These are phyloP conservation scores for Globisporangium mamillatum DNA, from an alignment of 352 stramenopile genomes.

Conservation along the genomic window DNA sequence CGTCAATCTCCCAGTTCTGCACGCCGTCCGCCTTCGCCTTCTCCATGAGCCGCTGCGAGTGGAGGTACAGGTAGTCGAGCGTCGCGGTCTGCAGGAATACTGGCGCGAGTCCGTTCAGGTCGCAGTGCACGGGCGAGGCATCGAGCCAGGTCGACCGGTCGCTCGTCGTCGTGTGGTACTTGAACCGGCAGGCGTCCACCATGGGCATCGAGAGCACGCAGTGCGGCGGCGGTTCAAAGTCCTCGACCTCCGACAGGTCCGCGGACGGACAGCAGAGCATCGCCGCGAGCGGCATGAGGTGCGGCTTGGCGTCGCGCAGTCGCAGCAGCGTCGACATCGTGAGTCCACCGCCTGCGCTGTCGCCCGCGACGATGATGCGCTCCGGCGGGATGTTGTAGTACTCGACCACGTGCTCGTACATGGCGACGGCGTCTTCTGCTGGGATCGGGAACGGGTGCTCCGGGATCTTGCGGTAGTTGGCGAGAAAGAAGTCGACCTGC, in stretches of 20 bases:
- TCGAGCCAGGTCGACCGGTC: constrained; percentile 15
- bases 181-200: constrained; percentile 5
- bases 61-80: constrained; percentile 29
- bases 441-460: constrained; percentile 38
- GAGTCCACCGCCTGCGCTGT: constrained; percentile 46
- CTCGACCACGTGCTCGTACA: constrained; percentile 42
- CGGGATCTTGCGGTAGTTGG: constrained; percentile 53
- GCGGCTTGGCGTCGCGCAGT: constrained; percentile 23
- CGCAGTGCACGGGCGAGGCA: constrained; percentile 19
- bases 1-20: constrained; percentile 29
- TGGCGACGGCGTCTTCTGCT: constrained; percentile 29
- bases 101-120: constrained; percentile 32
- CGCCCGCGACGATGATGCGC: constrained; percentile 43
- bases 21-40: constrained; percentile 23
- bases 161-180: constrained; percentile 14
- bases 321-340: constrained; percentile 45
- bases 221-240: constrained; percentile 10
- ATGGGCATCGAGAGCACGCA: constrained; percentile 21
- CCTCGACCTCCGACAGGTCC: constrained; percentile 24
- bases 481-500: constrained; percentile 36
- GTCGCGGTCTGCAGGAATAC: constrained; percentile 34
- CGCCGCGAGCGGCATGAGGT: constrained; percentile 24
- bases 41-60: constrained; percentile 22
- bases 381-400: constrained; percentile 25
- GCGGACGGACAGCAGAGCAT: constrained; percentile 30